Evolutionary conservation across 805 yeast species (phyloP).

Genomic region (Ogataea pini): DNA sequence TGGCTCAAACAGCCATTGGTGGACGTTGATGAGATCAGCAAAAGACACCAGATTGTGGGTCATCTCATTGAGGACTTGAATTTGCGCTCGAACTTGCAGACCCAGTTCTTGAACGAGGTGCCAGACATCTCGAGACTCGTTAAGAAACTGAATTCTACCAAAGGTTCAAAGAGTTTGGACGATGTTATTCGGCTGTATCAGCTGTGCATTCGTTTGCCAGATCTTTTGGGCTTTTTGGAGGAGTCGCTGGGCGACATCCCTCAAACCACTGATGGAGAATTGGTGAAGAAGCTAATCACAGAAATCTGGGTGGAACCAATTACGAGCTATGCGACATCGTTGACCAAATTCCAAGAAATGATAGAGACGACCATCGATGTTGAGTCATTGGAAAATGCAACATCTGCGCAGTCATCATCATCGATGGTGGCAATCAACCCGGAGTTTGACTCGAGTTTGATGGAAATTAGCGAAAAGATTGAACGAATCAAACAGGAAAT

Average conservation of each 20-base stretch:
- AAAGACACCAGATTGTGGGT: constrained; percentile 77
- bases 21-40: constrained; percentile 53
- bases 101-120: constrained; percentile 64
- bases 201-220: constrained; percentile 70
- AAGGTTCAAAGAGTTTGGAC: constrained; percentile 62
- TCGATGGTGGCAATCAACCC: constrained; percentile 71
- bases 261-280: constrained; percentile 14
- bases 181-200: constrained; percentile 91
- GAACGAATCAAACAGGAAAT: constrained; percentile 57
- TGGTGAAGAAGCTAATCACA: constrained; percentile 40
- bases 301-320: constrained; percentile 62
- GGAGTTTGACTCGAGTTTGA: constrained; percentile 81
- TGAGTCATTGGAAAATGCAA: constrained; percentile 76
- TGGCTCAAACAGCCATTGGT: constrained; percentile 97
- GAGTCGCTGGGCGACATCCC: constrained; percentile 40
- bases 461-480: constrained; percentile 57
- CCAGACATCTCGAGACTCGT: constrained; percentile 82
- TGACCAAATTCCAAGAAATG: constrained; percentile 74
- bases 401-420: constrained; percentile 40
- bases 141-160: constrained; percentile 57
- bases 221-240: constrained; percentile 54
- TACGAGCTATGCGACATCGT: constrained; percentile 45
- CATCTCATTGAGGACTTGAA: constrained; percentile 69
- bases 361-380: constrained; percentile 92
- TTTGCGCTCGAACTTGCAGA: constrained; percentile 63